These are phyloP conservation scores for Russula olivacea DNA, from an alignment of 768 basidiomycete genomes.

Conservation along the genomic window DNA sequence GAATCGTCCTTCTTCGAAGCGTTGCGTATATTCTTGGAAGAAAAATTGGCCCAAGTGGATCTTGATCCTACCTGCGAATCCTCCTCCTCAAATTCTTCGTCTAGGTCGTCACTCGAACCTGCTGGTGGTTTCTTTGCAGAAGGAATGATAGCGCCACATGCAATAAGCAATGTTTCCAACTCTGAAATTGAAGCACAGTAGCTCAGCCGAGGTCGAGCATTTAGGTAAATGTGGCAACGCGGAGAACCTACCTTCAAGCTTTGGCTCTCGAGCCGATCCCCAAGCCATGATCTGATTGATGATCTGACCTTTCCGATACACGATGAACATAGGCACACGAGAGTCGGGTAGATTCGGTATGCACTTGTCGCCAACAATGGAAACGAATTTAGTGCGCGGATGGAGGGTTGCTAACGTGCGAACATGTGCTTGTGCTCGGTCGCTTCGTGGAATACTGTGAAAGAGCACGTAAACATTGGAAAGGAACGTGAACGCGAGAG, in stretches of 20 bases:
- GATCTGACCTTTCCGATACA: slow-evolving; percentile 92
- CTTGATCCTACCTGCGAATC: slow-evolving; percentile 53
- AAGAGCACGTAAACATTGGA: neutral
- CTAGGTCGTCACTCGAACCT: slow-evolving; percentile 32
- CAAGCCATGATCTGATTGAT: slow-evolving; percentile 78
- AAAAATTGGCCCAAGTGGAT: slow-evolving; percentile 48
- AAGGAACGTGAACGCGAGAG: neutral
- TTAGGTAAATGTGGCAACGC: slow-evolving; percentile 8
- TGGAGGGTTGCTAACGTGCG: slow-evolving; percentile 70
- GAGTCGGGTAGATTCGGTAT: slow-evolving; percentile 94
- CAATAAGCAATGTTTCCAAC: slow-evolving; percentile 62
- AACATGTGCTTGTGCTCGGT: slow-evolving; percentile 67
- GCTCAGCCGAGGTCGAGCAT: neutral
- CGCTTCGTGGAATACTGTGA: slow-evolving; percentile 70
- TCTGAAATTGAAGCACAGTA: slow-evolving; percentile 36
- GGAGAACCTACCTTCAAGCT: slow-evolving; percentile 56
- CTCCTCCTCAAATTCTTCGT: slow-evolving; percentile 45
- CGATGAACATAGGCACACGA: slow-evolving; percentile 84
- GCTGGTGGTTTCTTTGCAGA: slow-evolving; percentile 38
- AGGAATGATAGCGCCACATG: slow-evolving; percentile 59
- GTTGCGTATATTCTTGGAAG: slow-evolving; percentile 51
- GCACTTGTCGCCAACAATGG: slow-evolving; percentile 91
- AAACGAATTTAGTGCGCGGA: slow-evolving; percentile 92
- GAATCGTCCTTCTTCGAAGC: slow-evolving; percentile 53
- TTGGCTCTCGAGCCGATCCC: slow-evolving; percentile 73